These are phyloP conservation scores for Fusarium redolens DNA, from an alignment of 2,329 filamentous ascomycete species.

Conservation along the genomic window DNA sequence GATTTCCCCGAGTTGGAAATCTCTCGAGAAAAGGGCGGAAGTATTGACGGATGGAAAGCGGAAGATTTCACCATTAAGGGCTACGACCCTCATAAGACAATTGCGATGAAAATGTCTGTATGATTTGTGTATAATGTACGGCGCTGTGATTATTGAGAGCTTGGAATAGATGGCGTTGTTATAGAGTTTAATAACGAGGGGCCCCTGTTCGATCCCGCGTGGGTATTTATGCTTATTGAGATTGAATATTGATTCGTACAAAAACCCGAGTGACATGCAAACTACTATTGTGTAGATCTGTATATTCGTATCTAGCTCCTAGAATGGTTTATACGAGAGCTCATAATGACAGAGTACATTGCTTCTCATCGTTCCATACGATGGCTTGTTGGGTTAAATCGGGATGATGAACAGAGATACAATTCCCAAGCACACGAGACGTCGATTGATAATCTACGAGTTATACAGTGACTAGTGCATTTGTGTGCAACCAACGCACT, in stretches of 20 bases:
- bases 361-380: neutral
- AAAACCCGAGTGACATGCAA: neutral
- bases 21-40: slow-evolving; percentile 72
- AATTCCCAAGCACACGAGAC: neutral
- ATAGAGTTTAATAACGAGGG: slow-evolving; percentile 5
- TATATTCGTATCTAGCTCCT: neutral
- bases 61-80: slow-evolving; percentile 90
- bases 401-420: neutral
- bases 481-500: neutral
- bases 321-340: neutral
- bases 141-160: neutral
- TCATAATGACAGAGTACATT: neutral
- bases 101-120: slow-evolving; percentile 99
- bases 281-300: neutral
- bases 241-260: neutral
- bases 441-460: slow-evolving; percentile 11
- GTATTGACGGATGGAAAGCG: slow-evolving; percentile 88
- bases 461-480: slow-evolving; percentile 15
- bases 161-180: slow-evolving; percentile 33
- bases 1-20: slow-evolving; percentile 86
- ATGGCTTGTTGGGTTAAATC: neutral
- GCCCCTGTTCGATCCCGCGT: neutral
- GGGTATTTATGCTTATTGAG: neutral
- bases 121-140: neutral
- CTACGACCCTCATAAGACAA: slow-evolving; percentile 90